phyloP scores from a whole-genome alignment of 2,329 filamentous ascomycete genomes.

The Sporothrix phasma region DNA sequence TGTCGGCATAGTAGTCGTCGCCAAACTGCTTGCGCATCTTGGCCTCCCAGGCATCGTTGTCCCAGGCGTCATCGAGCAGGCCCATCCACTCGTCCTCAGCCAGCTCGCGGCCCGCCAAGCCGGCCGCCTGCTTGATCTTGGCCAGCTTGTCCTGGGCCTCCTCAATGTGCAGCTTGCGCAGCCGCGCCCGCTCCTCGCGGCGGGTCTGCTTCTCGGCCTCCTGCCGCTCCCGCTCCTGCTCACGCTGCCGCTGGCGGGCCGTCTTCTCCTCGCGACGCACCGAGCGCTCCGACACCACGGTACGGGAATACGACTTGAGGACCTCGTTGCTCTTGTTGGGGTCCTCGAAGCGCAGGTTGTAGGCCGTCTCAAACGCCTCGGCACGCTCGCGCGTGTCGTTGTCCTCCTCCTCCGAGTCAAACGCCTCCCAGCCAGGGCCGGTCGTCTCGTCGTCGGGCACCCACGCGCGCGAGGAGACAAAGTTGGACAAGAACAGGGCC shows the following conservation, averaged over 20 bases:
- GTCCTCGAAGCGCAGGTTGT: constrained; percentile 94
- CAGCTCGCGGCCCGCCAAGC: constrained; percentile 55
- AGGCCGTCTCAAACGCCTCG: constrained; percentile 83
- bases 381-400: constrained; percentile 64
- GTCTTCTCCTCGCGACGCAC: constrained; percentile 77
- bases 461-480: constrained; percentile 88
- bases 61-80: constrained; percentile 80
- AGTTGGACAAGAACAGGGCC: constrained; percentile 88
- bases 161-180: constrained; percentile 82
- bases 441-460: constrained; percentile 42
- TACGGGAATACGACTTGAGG: constrained; percentile 80
- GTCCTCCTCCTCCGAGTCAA: constrained; percentile 91
- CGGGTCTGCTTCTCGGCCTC: constrained; percentile 68
- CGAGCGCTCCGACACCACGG: constrained; percentile 69
- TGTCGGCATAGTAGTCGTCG: constrained; percentile 76
- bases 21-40: constrained; percentile 86
- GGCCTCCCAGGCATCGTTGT: constrained; percentile 79
- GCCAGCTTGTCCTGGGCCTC: constrained; percentile 79
- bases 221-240: constrained; percentile 65
- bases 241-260: constrained; percentile 65
- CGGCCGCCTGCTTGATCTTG: constrained; percentile 83
- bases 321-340: constrained; percentile 80
- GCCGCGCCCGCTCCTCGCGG: constrained; percentile 69
- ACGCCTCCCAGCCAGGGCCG: constrained; percentile 60
- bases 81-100: constrained; percentile 73